These are phyloP conservation scores for Colletotrichum godetiae DNA, from an alignment of 2,329 filamentous ascomycete genomes.

Conservation along the genomic window DNA sequence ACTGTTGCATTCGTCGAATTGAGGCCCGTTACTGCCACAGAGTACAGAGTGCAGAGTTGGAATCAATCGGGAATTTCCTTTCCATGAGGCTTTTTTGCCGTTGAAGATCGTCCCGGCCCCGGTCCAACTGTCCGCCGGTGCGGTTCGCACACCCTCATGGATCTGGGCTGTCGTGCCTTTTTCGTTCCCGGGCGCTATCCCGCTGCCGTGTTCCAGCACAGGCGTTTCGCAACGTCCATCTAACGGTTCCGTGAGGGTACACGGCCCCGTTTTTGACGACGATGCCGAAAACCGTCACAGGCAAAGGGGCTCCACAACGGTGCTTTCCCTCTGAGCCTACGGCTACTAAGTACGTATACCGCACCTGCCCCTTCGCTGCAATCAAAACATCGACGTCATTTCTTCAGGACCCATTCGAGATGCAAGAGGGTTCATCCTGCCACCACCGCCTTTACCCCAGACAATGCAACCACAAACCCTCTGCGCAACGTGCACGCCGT, in stretches of 20 bases:
- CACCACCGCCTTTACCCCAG: slow-evolving; percentile 23
- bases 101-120: background rate
- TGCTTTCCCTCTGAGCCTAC: slow-evolving; percentile 5
- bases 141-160: background rate
- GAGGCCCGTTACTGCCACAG: background rate
- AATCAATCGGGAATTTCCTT: background rate
- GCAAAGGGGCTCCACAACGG: slow-evolving; percentile 22
- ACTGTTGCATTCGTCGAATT: background rate
- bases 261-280: slow-evolving; percentile 14
- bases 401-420: background rate
- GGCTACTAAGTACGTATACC: background rate
- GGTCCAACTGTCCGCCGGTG: background rate
- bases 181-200: background rate
- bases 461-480: slow-evolving; percentile 12
- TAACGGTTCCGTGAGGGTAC: background rate
- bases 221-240: background rate
- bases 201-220: background rate
- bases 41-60: background rate
- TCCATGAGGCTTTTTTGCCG: background rate
- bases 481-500: background rate
- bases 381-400: slow-evolving; percentile 27
- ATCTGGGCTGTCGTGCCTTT: background rate
- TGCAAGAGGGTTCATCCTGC: slow-evolving; percentile 23
- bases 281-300: slow-evolving; percentile 1
- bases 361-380: slow-evolving; percentile 10